Evolutionary conservation across 805 yeast species (phyloP).

Genomic region (Ogataea thermomethanolica): DNA sequence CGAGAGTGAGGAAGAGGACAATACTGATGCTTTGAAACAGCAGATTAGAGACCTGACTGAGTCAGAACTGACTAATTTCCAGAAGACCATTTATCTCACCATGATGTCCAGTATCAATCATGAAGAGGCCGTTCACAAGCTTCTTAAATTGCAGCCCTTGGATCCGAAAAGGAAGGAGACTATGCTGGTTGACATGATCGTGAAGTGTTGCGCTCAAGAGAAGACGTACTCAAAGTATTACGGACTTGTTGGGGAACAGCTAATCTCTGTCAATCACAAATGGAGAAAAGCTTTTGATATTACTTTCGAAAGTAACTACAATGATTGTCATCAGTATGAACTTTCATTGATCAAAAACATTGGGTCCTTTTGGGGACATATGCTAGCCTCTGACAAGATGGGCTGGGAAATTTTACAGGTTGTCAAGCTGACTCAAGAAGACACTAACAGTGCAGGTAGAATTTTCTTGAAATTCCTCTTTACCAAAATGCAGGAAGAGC

Average conservation of each 20-base stretch:
- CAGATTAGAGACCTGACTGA: constrained; percentile 67
- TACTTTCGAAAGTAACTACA: constrained; percentile 56
- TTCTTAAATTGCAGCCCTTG: constrained; percentile 48
- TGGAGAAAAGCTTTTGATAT: constrained; percentile 58
- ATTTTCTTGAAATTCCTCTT: constrained; percentile 78
- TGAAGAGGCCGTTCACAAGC: constrained; percentile 89
- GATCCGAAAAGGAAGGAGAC: constrained; percentile 42
- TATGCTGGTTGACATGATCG: constrained; percentile 65
- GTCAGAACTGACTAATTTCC: constrained; percentile 56
- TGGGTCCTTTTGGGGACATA: constrained; percentile 83
- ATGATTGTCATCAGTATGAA: constrained; percentile 61
- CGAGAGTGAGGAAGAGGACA: constrained; percentile 25
- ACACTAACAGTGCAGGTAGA: constrained; percentile 76
- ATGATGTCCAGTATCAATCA: constrained; percentile 87
- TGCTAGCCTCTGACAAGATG: constrained; percentile 66
- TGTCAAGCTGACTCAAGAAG: constrained; percentile 61
- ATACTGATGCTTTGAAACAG: constrained; percentile 19
- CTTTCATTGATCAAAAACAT: constrained; percentile 71
- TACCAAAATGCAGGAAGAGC: constrained; percentile 71
- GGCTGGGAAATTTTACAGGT: constrained; percentile 58
- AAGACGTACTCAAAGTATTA: constrained; percentile 81
- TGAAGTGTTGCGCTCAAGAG: constrained; percentile 82
- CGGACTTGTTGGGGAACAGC: constrained; percentile 70
- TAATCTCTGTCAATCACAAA: constrained; percentile 44
- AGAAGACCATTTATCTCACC: constrained; percentile 75